Evolutionary conservation across 352 stramenopile genomes (phyloP), one percentile per base, ranked within the genome.

Genomic region (Pythium chondricola): DNA sequence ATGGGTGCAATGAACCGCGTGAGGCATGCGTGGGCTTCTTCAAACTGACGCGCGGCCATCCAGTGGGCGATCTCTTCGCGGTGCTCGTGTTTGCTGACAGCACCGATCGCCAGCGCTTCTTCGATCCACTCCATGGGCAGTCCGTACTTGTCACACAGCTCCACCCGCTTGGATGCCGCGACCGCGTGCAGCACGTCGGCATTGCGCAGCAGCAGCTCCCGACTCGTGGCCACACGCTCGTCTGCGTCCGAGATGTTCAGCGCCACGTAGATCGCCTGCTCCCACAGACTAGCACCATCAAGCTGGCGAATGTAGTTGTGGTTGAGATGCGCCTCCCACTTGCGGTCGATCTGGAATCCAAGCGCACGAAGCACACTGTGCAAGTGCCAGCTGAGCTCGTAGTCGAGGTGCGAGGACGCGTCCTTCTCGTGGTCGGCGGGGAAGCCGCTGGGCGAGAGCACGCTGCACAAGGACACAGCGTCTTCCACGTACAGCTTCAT

Each of bases 301-400:
- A 95, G 60, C 58, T 92, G 74, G 10, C 71, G 67, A 35, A 95
- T 83, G 25, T 88, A 95, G 57, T 87, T 85, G 20, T 86, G 76
- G 26, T 87, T 71, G 26, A 93, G 71, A 52, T 90, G 74, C 6
- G 81, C 85, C 49, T 89, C 71, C 71, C 74, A 86, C 40, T 87
- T 72, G 4, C 71, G 68, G 33, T 86, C 73, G 42, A 88, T 65
- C 30, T 85, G 78, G 58, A 85, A 88, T 22, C 77, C 79, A 42
- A 90, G 65, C 8, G 79, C 71, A 27, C 65, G 78, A 20, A 93
- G 58, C 40, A 90, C 70, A 24, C 67, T 83, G 48, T 89, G 62
- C 41, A 93, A 58, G 42, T 93, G 81, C 78, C 78, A 93, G 36
- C 67, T 77, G 27, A 85, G 51, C 57, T 90, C 83, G 45, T 90